phyloP scores from a whole-genome alignment of 2,329 filamentous ascomycete species.

The Colletotrichum navitas region DNA sequence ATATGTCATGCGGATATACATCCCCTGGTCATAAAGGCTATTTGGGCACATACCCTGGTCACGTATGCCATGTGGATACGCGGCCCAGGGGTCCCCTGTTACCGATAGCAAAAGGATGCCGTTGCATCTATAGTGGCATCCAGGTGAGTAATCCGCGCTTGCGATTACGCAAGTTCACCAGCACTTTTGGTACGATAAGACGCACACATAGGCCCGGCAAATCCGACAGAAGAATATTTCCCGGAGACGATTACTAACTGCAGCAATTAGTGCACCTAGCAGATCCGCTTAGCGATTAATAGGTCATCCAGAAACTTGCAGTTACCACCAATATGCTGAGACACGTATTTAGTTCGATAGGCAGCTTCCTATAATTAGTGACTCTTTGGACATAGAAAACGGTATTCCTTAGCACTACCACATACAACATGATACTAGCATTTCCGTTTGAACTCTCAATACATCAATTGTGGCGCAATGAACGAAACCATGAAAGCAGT shows the following conservation, averaged over 20 bases:
- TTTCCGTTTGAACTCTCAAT: rapidly evolving
- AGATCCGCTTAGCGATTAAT: not conserved
- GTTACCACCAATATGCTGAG: too few species aligned
- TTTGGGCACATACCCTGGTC: too few species aligned
- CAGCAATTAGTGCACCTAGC: not conserved
- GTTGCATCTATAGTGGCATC: not conserved
- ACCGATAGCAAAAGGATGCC: not conserved
- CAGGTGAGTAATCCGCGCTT: not conserved
- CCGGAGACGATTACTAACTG: not conserved
- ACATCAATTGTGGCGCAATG: not conserved
- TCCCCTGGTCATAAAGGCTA: too few species aligned
- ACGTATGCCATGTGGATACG: too few species aligned
- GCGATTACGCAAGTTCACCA: not conserved
- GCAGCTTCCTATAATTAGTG: too few species aligned
- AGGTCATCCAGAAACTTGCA: not conserved
- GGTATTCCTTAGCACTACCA: not conserved
- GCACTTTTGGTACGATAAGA: not conserved
- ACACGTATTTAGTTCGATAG: not conserved
- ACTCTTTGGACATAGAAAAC: not conserved
- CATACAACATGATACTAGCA: not conserved
- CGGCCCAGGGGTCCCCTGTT: too few species aligned
- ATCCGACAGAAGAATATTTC: not conserved
- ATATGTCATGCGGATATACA: too few species aligned
- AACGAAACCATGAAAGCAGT: not conserved
- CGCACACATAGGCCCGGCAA: not conserved